Evolutionary conservation across 352 stramenopile species (phyloP).

Genomic region (Phytophthora gonapodyides): DNA sequence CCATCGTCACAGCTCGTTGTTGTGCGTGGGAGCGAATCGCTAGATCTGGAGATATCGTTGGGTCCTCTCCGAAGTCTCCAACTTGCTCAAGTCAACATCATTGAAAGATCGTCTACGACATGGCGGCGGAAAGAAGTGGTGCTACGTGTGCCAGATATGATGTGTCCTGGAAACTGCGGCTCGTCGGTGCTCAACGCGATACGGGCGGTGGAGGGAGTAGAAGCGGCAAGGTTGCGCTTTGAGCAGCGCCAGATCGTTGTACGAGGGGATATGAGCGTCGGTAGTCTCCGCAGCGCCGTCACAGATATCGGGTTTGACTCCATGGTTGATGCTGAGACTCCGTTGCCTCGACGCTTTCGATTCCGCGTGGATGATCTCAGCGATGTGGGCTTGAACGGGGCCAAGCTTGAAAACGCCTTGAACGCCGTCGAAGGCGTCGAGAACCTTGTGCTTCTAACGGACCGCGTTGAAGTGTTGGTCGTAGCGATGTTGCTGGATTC

Average conservation of each 20-base stretch:
- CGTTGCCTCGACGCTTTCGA: conserved; percentile 53
- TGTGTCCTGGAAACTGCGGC: conserved; percentile 81
- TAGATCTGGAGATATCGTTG: conserved; percentile 36
- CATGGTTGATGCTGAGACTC: conserved; percentile 40
- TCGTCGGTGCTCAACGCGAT: conserved; percentile 71
- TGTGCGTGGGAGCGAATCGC: conserved; percentile 35
- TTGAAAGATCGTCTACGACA: conserved; percentile 40
- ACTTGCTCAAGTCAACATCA: conserved; percentile 38
- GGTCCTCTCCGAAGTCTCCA: conserved; percentile 29
- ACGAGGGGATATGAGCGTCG: conserved; percentile 49
- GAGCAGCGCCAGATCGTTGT: conserved; percentile 61
- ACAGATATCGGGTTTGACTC: conserved; percentile 69
- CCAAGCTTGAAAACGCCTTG: conserved; percentile 34
- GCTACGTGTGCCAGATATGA: conserved; percentile 75
- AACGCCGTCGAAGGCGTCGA: conserved; percentile 67
- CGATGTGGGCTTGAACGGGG: conserved; percentile 34
- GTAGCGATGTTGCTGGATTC: conserved; percentile 55
- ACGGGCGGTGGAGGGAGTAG: conserved; percentile 45
- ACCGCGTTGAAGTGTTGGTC: conserved; percentile 65
- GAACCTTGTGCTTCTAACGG: conserved; percentile 54
- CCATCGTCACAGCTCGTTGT: conserved; percentile 30
- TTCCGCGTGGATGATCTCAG: conserved; percentile 55
- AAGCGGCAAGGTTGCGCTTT: conserved; percentile 61
- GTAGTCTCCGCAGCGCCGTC: conserved; percentile 48
- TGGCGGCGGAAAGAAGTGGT: conserved; percentile 73